Evolutionary conservation across 106 monocot species (phyloP).

Genomic region (Acanthochlamys bracteata): DNA sequence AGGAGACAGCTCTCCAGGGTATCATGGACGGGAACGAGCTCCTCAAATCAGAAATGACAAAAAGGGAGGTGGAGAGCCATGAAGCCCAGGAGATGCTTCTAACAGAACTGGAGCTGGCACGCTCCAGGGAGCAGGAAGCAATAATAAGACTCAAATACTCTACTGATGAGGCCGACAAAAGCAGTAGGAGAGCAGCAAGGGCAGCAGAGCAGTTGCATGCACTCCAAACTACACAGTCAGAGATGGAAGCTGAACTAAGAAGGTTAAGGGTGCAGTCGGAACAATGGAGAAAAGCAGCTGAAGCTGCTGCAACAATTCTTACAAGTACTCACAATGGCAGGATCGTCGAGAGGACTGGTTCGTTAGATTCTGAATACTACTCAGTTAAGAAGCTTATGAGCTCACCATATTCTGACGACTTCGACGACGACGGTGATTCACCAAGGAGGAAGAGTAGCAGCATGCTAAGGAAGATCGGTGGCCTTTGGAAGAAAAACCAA

Average conservation of each 20-base stretch:
- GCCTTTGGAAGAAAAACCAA: constrained; percentile 70
- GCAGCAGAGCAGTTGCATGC: constrained; percentile 59
- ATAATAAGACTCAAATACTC: constrained; percentile 33
- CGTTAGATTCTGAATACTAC: constrained; percentile 43
- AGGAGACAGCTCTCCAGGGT: constrained; percentile 59
- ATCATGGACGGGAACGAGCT: constrained; percentile 55
- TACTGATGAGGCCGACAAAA: constrained; percentile 56
- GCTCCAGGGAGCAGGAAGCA: constrained; percentile 57
- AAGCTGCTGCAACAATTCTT: constrained; percentile 76
- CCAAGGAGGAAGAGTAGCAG: constrained; percentile 59
- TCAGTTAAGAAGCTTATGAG: constrained; percentile 55
- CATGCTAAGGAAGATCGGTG: constrained; percentile 62
- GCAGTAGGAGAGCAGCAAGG: constrained; percentile 22
- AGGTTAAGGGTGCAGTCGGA: constrained; percentile 78
- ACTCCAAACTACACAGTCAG: constrained; percentile 39
- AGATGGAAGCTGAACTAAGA: constrained; percentile 66
- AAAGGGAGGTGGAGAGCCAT: constrained; percentile 25
- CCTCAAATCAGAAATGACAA: constrained; percentile 36
- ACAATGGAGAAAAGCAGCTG: constrained; percentile 98
- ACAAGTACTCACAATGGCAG: constrained; percentile 37
- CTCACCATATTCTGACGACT: constrained; percentile 69
- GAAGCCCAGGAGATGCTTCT: constrained; percentile 23
- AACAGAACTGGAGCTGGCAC: constrained; percentile 54
- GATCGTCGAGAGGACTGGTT: constrained; percentile 49
- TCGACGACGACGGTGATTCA: constrained; percentile 29